Evolutionary conservation across 768 basidiomycete species (phyloP).

Genomic region (Auricularia heimuer): DNA sequence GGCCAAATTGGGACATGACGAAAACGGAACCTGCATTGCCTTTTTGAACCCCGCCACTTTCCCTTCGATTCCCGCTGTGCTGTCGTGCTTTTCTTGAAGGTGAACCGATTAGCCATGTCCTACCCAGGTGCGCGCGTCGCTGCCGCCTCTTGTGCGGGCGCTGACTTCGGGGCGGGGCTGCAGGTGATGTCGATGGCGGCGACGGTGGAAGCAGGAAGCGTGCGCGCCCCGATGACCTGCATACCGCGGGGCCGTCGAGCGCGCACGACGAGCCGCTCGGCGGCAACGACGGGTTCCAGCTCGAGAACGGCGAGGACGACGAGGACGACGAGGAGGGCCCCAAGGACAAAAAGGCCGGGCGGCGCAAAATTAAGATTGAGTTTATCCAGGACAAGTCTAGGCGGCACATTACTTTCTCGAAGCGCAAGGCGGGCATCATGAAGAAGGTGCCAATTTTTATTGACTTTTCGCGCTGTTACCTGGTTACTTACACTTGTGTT

Average conservation of each 20-base stretch:
- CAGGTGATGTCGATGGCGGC: not conserved
- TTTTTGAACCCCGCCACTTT: not conserved
- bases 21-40: not conserved
- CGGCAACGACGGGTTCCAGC: conserved; percentile 54
- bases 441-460: conserved; percentile 67
- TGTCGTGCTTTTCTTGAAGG: not conserved
- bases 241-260: conserved; percentile 28
- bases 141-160: not conserved
- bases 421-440: conserved; percentile 99
- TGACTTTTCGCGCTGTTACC: not conserved
- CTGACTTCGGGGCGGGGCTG: not conserved
- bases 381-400: conserved; percentile 99
- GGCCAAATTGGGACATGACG: no score
- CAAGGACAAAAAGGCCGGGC: conserved; percentile 77
- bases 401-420: conserved; percentile 99
- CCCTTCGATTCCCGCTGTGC: not conserved
- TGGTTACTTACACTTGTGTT: no score
- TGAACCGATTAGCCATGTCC: not conserved
- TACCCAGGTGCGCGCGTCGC: not conserved
- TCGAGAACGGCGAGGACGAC: conserved; percentile 47
- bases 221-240: conserved; percentile 12
- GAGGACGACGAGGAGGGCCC: conserved; percentile 75
- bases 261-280: conserved; percentile 59
- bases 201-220: not conserved
- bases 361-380: conserved; percentile 99